phyloP scores from a whole-genome alignment of 2,329 filamentous ascomycete genomes.

The Aspergillus intermedius region DNA sequence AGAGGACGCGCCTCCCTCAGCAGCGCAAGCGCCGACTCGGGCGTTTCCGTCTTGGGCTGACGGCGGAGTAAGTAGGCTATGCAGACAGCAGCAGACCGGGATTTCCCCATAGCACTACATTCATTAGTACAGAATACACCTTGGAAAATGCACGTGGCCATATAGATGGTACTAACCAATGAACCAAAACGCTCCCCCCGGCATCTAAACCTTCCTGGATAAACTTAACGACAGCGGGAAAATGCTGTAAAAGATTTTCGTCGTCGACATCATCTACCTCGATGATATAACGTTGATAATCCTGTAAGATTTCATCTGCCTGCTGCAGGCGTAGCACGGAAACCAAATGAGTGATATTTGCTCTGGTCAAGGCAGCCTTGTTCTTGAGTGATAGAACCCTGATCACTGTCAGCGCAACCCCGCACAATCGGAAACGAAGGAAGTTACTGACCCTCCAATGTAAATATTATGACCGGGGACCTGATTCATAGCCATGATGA shows the following conservation, averaged over 20 bases:
- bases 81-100: constrained; percentile 76
- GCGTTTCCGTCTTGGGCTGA: constrained; percentile 51
- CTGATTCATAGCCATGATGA: constrained; percentile 49
- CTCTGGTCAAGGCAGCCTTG: constrained; percentile 61
- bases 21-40: constrained; percentile 61
- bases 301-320: constrained; percentile 51
- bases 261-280: constrained; percentile 89
- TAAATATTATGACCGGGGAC: constrained; percentile 67
- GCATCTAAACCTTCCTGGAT: constrained; percentile 68
- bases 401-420: background rate
- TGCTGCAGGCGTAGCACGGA: constrained; percentile 65
- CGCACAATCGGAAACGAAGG: background rate
- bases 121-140: background rate
- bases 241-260: constrained; percentile 74
- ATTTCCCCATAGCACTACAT: constrained; percentile 89
- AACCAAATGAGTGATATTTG: constrained; percentile 83
- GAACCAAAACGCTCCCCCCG: constrained; percentile 57
- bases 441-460: constrained; percentile 62
- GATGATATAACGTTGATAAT: constrained; percentile 67
- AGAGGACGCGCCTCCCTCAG: constrained; percentile 66
- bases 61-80: constrained; percentile 73
- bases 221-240: constrained; percentile 71
- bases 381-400: constrained; percentile 76
- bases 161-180: constrained; percentile 53
- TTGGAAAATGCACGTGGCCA: constrained; percentile 3